Evolutionary conservation across 176 grass and related monocot genomes (phyloP).

Genomic region (Cymbopogon citratus): DNA sequence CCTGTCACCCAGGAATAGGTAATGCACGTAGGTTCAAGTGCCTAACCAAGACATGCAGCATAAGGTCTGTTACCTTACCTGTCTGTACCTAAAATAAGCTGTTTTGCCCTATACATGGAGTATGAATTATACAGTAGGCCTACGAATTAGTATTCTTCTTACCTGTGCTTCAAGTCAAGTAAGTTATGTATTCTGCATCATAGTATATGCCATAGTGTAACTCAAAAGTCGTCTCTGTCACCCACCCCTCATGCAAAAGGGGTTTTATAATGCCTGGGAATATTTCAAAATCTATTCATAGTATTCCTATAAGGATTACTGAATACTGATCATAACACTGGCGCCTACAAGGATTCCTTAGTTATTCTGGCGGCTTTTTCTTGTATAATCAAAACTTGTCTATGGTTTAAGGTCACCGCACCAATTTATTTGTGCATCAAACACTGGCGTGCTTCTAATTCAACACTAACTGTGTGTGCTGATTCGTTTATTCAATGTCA

Average conservation of each 20-base stretch:
- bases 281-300: neutral
- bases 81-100: neutral
- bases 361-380: no score
- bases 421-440: neutral
- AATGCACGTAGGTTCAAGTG: conserved; percentile 85
- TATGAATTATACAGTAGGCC: neutral
- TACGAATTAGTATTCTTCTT: neutral
- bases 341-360: no score
- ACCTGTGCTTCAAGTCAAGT: neutral
- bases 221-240: neutral
- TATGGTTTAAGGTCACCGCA: neutral
- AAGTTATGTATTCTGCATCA: neutral
- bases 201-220: neutral
- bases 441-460: neutral
- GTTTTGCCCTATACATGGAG: neutral
- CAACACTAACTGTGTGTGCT: neutral
- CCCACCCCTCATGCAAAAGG: neutral
- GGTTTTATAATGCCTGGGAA: neutral
- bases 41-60: conserved; percentile 79
- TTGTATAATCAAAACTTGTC: no score
- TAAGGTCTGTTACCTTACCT: conserved; percentile 65
- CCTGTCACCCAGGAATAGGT: conserved; percentile 71
- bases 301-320: neutral
- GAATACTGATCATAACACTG: neutral
- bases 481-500: neutral